Percentiles rank a stretch among this genome's conserved stretches.
Conservation (phyloP, 768 basidiomycete genomes). For the Boletus insuetus region DNA sequence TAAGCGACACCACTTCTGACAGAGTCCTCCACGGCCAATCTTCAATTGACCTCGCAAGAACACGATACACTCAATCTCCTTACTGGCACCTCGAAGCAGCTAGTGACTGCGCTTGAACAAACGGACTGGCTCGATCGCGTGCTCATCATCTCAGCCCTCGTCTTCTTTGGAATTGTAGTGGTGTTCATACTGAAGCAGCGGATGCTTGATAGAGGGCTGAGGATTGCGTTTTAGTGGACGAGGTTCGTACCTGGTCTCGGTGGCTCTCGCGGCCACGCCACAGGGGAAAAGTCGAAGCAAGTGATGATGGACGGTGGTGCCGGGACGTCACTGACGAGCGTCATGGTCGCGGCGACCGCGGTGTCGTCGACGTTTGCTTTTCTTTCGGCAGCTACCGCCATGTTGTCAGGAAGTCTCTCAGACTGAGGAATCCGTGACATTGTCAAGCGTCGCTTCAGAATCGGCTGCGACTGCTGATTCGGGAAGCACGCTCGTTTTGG, state of each 20-base stretch:
- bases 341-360: background rate
- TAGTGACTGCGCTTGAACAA: conserved; percentile 85
- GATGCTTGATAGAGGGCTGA: conserved; percentile 72
- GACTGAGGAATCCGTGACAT: background rate
- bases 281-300: conserved; percentile 4
- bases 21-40: conserved; percentile 79
- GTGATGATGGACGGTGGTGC: background rate
- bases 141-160: conserved; percentile 73
- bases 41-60: conserved; percentile 68
- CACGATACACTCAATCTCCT: conserved; percentile 74
- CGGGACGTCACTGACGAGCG: conserved; percentile 5
- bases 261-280: conserved; percentile 1
- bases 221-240: conserved; percentile 88
- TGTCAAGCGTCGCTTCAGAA: background rate
- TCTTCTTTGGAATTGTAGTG: conserved; percentile 82
- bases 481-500: background rate
- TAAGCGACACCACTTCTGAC: background rate
- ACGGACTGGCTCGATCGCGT: conserved; percentile 92
- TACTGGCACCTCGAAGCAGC: conserved; percentile 75
- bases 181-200: conserved; percentile 88
- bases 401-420: background rate
- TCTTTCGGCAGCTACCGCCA: conserved; percentile 4
- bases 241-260: conserved; percentile 52
- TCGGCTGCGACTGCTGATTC: background rate
- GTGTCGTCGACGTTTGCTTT: conserved; percentile 13